Evolutionary conservation across 768 basidiomycete genomes (phyloP), one percentile per base, ranked within the genome.

Genomic region (Collybia sp.): DNA sequence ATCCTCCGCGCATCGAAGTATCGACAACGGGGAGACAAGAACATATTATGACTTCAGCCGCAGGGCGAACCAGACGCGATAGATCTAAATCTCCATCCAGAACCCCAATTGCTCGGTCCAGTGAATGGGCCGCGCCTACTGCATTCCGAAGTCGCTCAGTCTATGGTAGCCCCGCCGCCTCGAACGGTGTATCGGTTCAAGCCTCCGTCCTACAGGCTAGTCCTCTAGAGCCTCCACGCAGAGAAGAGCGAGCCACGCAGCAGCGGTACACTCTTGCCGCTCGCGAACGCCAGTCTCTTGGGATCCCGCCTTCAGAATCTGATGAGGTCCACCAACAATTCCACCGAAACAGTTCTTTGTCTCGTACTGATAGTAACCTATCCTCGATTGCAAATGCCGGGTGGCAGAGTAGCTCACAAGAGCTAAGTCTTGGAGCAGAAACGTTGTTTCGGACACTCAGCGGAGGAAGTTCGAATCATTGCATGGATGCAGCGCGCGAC

Each of bases 281-380:
- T 36, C 67, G 70, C 12, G 73, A 79, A 51, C 63, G 73, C 36
- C 64, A 65, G 49, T 76, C 72, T n/a, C 73, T 78, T 52, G 80
- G 79, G 5, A 75, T 80, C 39, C 69, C 68, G 4, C 63, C 71
- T 2, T 75, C 76, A 2, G 62, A 65, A 8, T 72, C 70, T 11
- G 69, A 72, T 13, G 66, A 60, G 34, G 50, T 58, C 9, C 54
- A 53, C 25, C 54, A 57, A 30, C 45, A 48, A 19, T 41, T 40
- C 16, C 45, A 50, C 38, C 45, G 51, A 19, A 47, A 43, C 33
- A 49, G 49, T 33, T 42, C 48, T 35, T 45, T 73, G 31, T 55
- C 72, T 5, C 70, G 68, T 37, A 59, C 66, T 2, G 75, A 79
- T n/a, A 81, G 79, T 42, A 71, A 75, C 15, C 44, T 70, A 43